Percentiles rank a stretch among this genome's conserved stretches.
Conservation (phyloP, 2,329 filamentous ascomycete species). For the Colletotrichum limetticola region DNA sequence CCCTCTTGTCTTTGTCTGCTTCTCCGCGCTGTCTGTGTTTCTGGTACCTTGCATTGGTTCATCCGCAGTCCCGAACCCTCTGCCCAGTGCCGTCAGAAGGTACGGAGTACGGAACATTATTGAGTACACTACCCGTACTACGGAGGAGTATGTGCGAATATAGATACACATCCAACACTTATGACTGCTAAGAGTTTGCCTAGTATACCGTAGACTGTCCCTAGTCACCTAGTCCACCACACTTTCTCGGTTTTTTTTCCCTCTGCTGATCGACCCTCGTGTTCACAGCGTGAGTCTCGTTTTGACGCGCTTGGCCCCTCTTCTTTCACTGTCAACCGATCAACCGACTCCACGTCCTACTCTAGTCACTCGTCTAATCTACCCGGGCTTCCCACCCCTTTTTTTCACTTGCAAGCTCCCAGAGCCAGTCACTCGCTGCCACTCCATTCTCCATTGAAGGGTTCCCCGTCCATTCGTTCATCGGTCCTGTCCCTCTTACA, state of each 20-base stretch:
- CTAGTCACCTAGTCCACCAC: background rate
- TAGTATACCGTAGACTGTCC: background rate
- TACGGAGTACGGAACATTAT: background rate
- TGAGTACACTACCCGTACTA: no score
- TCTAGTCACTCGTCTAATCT: constrained; percentile 27
- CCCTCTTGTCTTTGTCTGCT: background rate
- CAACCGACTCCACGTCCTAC: background rate
- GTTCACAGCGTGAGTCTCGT: background rate
- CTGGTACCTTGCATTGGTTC: background rate
- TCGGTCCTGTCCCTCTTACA: constrained; percentile 10
- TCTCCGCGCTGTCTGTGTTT: constrained; percentile 14
- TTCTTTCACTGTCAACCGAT: background rate
- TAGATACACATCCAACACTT: no score
- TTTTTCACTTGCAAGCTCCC: constrained; percentile 2
- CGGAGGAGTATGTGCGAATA: no score
- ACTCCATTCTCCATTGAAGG: constrained; percentile 14
- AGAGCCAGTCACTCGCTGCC: constrained; percentile 10
- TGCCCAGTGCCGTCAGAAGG: background rate
- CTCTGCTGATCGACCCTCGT: background rate
- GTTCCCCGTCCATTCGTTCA: constrained; percentile 25
- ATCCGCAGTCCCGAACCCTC: background rate
- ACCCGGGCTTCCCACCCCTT: constrained; percentile 28
- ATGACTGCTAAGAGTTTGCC: background rate
- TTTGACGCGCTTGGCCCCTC: constrained; percentile 2
- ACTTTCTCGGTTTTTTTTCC: background rate